phyloP scores from a whole-genome alignment of 306 rosid genomes.

The Medicago arabica region DNA sequence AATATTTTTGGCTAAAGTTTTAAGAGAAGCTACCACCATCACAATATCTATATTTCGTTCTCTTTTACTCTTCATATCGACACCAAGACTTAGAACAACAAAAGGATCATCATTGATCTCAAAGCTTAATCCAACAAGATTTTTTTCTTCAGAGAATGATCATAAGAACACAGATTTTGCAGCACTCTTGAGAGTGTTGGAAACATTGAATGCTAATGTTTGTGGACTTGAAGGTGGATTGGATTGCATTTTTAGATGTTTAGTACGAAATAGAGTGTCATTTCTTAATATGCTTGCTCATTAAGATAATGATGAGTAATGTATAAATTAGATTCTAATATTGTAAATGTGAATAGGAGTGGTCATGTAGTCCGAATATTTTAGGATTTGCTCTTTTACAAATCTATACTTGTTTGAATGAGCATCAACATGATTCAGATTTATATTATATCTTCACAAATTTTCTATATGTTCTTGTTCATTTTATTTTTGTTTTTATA shows the following conservation, averaged over 20 bases:
- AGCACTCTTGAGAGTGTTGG: constrained; percentile 41
- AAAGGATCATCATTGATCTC: constrained; percentile 58
- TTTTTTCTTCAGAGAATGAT: constrained; percentile 52
- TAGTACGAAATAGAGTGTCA: constrained; percentile 75
- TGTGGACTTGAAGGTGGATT: constrained; percentile 48
- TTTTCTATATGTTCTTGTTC: constrained; percentile 4
- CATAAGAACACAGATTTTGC: constrained; percentile 43
- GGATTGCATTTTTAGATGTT: constrained; percentile 59
- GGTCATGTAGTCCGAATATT: constrained; percentile 43
- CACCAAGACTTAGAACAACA: constrained; percentile 42
- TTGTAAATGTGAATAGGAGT: constrained; percentile 38
- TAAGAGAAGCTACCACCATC: constrained; percentile 57
- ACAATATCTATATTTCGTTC: constrained; percentile 58
- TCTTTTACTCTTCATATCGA: constrained; percentile 57
- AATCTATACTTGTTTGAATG: constrained; percentile 39
- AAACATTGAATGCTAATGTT: constrained; percentile 49
- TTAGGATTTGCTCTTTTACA: constrained; percentile 50
- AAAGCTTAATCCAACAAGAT: constrained; percentile 48
- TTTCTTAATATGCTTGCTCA: constrained; percentile 69
- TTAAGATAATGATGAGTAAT: constrained; percentile 27
- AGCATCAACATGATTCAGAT: constrained; percentile 35
- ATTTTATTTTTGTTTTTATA: background rate
- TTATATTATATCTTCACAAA: background rate
- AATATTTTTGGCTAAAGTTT: constrained; percentile 38
- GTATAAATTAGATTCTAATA: background rate